Conservation (phyloP, 352 stramenopile species). For the Pythium sukuiense region DNA sequence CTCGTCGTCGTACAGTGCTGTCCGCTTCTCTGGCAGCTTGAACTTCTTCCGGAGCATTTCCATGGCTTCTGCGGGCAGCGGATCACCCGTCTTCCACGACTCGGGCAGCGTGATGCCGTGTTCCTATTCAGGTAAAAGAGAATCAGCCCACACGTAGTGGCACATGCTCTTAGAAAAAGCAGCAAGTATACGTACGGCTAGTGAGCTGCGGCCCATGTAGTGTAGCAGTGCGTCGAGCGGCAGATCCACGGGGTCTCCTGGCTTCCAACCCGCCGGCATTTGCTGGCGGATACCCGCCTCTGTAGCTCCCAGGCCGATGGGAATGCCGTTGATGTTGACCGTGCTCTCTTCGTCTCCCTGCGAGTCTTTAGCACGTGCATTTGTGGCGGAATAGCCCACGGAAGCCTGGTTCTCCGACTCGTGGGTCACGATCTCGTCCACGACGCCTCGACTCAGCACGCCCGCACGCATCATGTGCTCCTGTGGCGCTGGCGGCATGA, state of each 20-base stretch:
- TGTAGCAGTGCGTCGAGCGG: constrained; percentile 74
- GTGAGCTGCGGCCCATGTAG: constrained; percentile 79
- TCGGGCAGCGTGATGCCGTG: constrained; percentile 71
- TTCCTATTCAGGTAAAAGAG: constrained; percentile 33
- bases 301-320: constrained; percentile 64
- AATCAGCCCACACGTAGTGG: neutral
- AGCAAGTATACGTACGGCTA: constrained; percentile 37
- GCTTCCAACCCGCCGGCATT: constrained; percentile 79
- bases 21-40: constrained; percentile 69
- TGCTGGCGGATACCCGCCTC: constrained; percentile 75
- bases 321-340: constrained; percentile 53
- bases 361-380: constrained; percentile 19
- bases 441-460: constrained; percentile 77
- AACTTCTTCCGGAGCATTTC: constrained; percentile 81
- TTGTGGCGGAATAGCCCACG: constrained; percentile 44
- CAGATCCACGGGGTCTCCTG: constrained; percentile 75
- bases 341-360: constrained; percentile 33
- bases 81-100: constrained; percentile 67
- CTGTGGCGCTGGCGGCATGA: constrained; percentile 80
- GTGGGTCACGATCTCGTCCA: constrained; percentile 79
- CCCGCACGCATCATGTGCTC: constrained; percentile 86
- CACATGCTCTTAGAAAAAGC: neutral
- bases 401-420: constrained; percentile 35
- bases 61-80: constrained; percentile 69
- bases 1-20: constrained; percentile 70